Evolutionary conservation across 306 rosid genomes (phyloP).

Genomic region (Biancaea sappan): DNA sequence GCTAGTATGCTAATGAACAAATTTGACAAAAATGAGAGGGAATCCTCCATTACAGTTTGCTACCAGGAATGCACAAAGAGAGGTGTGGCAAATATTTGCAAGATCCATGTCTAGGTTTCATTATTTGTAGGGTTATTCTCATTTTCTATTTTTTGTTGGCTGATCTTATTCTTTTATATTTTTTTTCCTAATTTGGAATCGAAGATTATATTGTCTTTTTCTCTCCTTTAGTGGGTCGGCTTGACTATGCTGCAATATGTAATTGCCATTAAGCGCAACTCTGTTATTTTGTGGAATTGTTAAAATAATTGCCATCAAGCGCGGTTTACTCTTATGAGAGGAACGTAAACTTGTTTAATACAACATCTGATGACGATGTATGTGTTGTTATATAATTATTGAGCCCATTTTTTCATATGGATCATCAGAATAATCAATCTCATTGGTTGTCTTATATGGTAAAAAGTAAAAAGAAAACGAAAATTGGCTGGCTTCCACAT

Average conservation of each 20-base stretch:
- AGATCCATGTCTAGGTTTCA: background rate
- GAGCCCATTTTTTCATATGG: no score
- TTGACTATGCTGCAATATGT: background rate
- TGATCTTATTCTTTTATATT: no score
- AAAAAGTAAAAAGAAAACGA: no score
- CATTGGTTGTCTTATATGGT: no score
- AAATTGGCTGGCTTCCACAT: no score
- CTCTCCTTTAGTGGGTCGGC: background rate
- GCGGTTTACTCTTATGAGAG: background rate
- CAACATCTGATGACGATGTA: background rate
- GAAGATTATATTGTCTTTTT: background rate
- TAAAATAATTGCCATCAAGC: no score
- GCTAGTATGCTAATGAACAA: slow-evolving; percentile 18
- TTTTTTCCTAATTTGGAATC: background rate
- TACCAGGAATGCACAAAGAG: background rate
- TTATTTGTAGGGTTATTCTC: background rate
- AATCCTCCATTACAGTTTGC: slow-evolving; percentile 30
- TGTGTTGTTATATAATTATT: no score
- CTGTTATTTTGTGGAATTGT: no score
- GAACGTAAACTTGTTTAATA: background rate
- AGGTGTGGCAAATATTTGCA: background rate
- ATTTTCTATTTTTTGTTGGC: no score
- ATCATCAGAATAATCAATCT: no score
- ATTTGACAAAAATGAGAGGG: background rate
- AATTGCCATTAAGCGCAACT: background rate